Conservation (phyloP, 2,329 filamentous ascomycete species). For the Ambrosiella xylebori region DNA sequence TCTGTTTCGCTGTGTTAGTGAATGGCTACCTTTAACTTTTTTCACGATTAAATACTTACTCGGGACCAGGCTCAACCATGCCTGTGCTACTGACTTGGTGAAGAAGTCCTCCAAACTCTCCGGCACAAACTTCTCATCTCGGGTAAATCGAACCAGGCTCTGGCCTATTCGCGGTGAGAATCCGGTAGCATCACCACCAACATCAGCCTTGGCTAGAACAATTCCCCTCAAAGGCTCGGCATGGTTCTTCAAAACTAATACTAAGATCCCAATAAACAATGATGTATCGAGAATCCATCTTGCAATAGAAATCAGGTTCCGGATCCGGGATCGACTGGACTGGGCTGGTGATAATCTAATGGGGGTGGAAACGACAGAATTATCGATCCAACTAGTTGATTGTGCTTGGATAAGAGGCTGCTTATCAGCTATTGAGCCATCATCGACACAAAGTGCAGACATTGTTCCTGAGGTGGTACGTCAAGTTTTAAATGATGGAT, state of each 20-base stretch:
- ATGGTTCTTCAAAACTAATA: not conserved
- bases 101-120: constrained; percentile 25
- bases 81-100: constrained; percentile 18
- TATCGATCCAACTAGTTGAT: not conserved
- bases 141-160: constrained; percentile 22
- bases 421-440: not conserved
- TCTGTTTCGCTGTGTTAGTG: constrained; percentile 9
- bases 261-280: constrained; percentile 3
- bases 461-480: not conserved
- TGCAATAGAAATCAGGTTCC: not conserved
- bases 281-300: constrained; percentile 2
- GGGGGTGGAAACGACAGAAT: not conserved
- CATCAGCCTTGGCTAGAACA: not conserved
- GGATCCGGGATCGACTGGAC: not conserved
- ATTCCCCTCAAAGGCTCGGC: not conserved
- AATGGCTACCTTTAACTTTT: not conserved
- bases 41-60: constrained; percentile 14
- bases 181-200: constrained; percentile 23
- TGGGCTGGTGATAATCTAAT: not conserved
- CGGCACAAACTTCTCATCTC: constrained; percentile 23
- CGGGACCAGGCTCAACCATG: constrained; percentile 25
- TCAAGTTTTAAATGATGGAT: not conserved
- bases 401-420: not conserved
- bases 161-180: constrained; percentile 25
- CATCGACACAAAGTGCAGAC: not conserved